These are phyloP conservation scores for Vitellaria paradoxa DNA, from an alignment of 179 eudicot genomes.

Conservation along the genomic window DNA sequence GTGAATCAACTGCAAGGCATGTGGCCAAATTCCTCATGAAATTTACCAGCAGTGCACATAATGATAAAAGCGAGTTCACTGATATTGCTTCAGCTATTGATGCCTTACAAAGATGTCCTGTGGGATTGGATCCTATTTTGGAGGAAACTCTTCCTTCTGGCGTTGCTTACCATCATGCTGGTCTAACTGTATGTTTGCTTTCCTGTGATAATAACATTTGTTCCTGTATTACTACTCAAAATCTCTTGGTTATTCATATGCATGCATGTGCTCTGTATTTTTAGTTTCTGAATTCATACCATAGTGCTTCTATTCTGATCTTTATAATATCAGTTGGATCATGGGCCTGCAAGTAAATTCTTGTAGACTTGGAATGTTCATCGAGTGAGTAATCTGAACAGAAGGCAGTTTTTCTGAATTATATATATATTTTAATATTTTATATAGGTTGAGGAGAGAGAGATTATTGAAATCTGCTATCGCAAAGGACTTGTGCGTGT, in stretches of 20 bases:
- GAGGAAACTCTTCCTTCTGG: conserved; percentile 93
- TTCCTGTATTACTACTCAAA: background rate
- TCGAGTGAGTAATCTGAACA: background rate
- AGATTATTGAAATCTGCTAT: conserved; percentile 85
- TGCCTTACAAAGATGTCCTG: conserved; percentile 81
- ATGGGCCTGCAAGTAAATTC: background rate
- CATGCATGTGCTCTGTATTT: background rate
- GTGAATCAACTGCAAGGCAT: conserved; percentile 95
- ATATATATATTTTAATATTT: background rate
- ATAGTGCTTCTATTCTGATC: too few relatives aligned
- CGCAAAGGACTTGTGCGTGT: conserved; percentile 96
- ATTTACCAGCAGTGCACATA: conserved; percentile 57
- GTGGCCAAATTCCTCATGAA: conserved; percentile 66
- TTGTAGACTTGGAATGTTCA: background rate
- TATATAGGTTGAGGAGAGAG: conserved; percentile 97
- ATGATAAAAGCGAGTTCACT: conserved; percentile 49
- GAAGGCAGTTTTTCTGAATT: background rate
- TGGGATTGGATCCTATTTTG: conserved; percentile 86
- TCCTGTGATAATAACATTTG: background rate
- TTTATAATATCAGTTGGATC: background rate
- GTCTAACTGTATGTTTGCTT: conserved; percentile 73
- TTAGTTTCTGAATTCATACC: background rate
- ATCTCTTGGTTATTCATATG: background rate
- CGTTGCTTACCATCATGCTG: conserved; percentile 99
- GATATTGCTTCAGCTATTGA: conserved; percentile 72